Percentiles rank a stretch among this genome's conserved stretches.
phyloP scores from a whole-genome alignment of 805 yeast genomes.

The Pichia rugopelliculosa region DNA sequence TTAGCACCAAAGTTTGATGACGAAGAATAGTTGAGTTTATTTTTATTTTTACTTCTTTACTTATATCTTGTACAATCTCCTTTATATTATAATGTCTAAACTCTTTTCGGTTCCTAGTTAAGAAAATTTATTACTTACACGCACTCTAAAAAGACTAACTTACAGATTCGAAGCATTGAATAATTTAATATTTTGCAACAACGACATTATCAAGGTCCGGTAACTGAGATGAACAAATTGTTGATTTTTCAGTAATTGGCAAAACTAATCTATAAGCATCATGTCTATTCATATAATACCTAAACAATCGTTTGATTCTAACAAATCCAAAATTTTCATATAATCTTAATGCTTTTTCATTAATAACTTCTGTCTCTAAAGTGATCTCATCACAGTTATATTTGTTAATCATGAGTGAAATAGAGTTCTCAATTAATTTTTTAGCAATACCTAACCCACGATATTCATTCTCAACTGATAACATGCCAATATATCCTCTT shows the following conservation, averaged over 20 bases:
- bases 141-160: neutral
- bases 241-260: constrained; percentile 62
- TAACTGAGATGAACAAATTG: constrained; percentile 41
- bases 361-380: constrained; percentile 85
- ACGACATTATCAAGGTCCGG: constrained; percentile 15
- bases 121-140: neutral
- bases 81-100: constrained; percentile 3
- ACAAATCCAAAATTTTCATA: constrained; percentile 34
- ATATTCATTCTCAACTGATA: constrained; percentile 67
- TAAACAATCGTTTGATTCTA: constrained; percentile 49
- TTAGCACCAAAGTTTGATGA: constrained; percentile 97
- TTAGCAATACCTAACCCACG: constrained; percentile 83
- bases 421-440: constrained; percentile 51
- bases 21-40: constrained; percentile 47
- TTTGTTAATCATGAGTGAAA: constrained; percentile 54
- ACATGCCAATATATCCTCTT: constrained; percentile 95
- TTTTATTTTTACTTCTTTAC: neutral
- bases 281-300: constrained; percentile 86
- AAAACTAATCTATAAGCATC: constrained; percentile 86
- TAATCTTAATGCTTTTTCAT: constrained; percentile 33
- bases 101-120: neutral
- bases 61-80: neutral
- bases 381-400: constrained; percentile 81
- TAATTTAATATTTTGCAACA: constrained; percentile 20
- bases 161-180: neutral